Conservation (phyloP, 179 eudicot genomes). For the Beta lomatogona region DNA sequence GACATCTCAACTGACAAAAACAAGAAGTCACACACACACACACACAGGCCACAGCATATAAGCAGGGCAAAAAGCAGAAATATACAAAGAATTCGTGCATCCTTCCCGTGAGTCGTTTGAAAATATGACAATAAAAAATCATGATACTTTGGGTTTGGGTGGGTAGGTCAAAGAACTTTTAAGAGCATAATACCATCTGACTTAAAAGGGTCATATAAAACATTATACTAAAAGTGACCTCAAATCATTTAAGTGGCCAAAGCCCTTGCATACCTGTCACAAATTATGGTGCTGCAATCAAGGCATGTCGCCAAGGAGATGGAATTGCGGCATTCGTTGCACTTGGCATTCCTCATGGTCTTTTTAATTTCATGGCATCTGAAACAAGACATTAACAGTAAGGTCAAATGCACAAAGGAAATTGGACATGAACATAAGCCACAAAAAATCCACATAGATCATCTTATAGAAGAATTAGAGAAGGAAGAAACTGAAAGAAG, state of each 20-base stretch:
- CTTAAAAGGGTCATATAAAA: neutral
- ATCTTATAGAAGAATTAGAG: neutral
- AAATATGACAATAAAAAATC: conserved; percentile 3
- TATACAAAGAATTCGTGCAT: neutral
- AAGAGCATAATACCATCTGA: neutral
- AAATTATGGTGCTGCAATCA: conserved; percentile 57
- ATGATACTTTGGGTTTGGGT: neutral
- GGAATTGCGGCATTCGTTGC: conserved; percentile 63
- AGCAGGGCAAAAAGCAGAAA: neutral
- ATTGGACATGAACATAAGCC: neutral
- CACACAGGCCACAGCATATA: neutral
- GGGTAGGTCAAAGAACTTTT: neutral
- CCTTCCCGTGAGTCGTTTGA: neutral
- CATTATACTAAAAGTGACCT: neutral
- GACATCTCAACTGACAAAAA: no score
- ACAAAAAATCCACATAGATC: neutral
- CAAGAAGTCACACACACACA: neutral
- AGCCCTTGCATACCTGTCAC: conserved; percentile 64
- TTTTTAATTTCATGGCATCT: conserved; percentile 74
- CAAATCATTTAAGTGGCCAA: neutral
- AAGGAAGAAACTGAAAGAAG: neutral
- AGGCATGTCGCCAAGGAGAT: conserved; percentile 76
- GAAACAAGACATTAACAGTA: conserved; percentile 27
- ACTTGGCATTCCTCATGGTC: conserved; percentile 48
- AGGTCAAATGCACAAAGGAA: neutral